A percentile compares a stretch with the other conserved stretches of the same genome.
Conservation (phyloP, 164 flowering plant species). For the Magnolia sinica region DNA sequence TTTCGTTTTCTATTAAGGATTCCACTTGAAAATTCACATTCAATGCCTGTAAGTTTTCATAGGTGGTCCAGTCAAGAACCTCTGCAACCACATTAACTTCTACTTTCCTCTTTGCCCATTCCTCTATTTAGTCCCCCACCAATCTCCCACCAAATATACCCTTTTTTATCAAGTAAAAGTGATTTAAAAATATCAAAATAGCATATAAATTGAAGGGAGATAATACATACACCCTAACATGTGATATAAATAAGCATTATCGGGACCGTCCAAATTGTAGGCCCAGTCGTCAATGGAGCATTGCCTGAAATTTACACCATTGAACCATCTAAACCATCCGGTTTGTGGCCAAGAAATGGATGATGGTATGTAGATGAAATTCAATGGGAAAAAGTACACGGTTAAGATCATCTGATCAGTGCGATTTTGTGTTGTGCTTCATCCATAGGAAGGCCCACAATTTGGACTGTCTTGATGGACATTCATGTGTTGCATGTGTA, state of each 20-base stretch:
- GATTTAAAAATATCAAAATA: not conserved
- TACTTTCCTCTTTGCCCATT: slow-evolving; percentile 26
- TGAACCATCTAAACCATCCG: too few species aligned
- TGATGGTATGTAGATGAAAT: too few species aligned
- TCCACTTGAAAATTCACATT: not conserved
- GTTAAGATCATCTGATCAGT: too few species aligned
- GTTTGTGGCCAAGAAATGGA: too few species aligned
- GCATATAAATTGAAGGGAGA: not conserved
- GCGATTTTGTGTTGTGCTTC: too few species aligned
- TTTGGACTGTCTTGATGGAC: too few species aligned
- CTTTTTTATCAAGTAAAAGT: not conserved
- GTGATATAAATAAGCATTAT: not conserved
- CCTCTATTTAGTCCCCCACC: slow-evolving; percentile 29
- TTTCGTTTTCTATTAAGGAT: too few species aligned
- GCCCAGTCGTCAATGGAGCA: not conserved
- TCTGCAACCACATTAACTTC: slow-evolving; percentile 39
- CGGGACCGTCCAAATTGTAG: not conserved
- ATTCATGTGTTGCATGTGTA: too few species aligned
- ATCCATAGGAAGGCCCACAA: too few species aligned
- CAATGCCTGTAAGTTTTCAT: slow-evolving; percentile 11
- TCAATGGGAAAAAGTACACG: too few species aligned
- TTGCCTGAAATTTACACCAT: too few species aligned
- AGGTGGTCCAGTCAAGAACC: slow-evolving; percentile 24
- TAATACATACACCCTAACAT: not conserved
- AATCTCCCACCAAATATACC: slow-evolving; percentile 8